These are phyloP conservation scores for Neoboletus brunneissimus DNA, from an alignment of 768 basidiomycete genomes.

Conservation along the genomic window DNA sequence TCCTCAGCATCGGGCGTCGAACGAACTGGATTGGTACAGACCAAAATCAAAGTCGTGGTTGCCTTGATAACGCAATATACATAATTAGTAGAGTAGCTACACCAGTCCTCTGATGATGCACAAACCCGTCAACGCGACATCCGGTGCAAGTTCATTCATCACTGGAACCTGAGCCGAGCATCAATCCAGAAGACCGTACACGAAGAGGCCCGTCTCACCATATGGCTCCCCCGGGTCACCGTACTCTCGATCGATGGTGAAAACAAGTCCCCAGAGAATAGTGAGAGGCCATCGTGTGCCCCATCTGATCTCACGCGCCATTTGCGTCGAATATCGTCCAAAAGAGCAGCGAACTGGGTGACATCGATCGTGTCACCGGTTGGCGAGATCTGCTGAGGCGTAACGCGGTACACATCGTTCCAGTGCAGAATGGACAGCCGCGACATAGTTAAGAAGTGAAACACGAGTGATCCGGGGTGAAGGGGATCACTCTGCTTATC, in stretches of 20 bases:
- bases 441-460: conserved; percentile 30
- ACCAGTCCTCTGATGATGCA: background rate
- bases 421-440: conserved; percentile 57
- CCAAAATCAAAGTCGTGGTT: conserved; percentile 95
- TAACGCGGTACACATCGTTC: conserved; percentile 83
- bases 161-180: conserved; percentile 65
- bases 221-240: conserved; percentile 87
- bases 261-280: conserved; percentile 91
- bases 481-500: conserved; percentile 1
- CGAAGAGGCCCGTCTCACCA: conserved; percentile 47
- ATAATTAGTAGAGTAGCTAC: conserved; percentile 5
- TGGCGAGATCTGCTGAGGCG: conserved; percentile 61
- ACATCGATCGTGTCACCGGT: conserved; percentile 74
- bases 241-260: conserved; percentile 84
- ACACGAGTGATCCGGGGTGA: background rate
- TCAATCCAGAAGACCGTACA: background rate
- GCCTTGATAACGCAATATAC: conserved; percentile 40
- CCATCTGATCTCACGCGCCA: conserved; percentile 54
- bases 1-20: background rate
- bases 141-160: conserved; percentile 76
- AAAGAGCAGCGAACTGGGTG: conserved; percentile 75
- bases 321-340: conserved; percentile 56
- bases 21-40: conserved; percentile 24
- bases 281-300: conserved; percentile 64
- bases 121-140: conserved; percentile 78